Conservation (phyloP, 768 basidiomycete species). For the Amanita phalloides region DNA sequence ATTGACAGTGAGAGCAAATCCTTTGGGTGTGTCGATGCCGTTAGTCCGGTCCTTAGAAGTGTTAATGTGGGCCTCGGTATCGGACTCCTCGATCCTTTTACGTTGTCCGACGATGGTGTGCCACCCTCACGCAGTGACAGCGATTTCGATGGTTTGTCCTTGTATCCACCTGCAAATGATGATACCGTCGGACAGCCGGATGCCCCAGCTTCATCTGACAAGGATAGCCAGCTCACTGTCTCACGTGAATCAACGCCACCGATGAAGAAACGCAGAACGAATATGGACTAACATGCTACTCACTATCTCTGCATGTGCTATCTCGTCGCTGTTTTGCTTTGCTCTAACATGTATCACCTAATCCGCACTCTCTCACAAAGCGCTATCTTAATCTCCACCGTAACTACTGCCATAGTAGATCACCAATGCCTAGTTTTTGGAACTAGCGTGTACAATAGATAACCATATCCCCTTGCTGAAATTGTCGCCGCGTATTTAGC, state of each 20-base stretch:
- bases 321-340: slow-evolving; percentile 19
- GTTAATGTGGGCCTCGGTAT: slow-evolving; percentile 34
- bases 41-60: slow-evolving; percentile 47
- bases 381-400: not conserved
- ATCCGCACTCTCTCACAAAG: slow-evolving; percentile 6
- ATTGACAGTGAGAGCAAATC: slow-evolving; percentile 8
- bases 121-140: slow-evolving; percentile 16
- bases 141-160: slow-evolving; percentile 21
- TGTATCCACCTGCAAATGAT: slow-evolving; percentile 19
- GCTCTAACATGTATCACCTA: slow-evolving; percentile 11
- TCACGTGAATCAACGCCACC: slow-evolving; percentile 25
- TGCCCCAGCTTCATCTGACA: slow-evolving; percentile 6
- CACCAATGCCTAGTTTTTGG: not conserved
- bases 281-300: slow-evolving; percentile 16
- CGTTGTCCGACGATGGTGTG: slow-evolving; percentile 19
- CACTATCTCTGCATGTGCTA: slow-evolving; percentile 9
- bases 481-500: not conserved
- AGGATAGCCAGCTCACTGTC: slow-evolving; percentile 3
- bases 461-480: not conserved
- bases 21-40: slow-evolving; percentile 24
- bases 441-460: not conserved
- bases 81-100: slow-evolving; percentile 47
- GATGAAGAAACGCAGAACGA: slow-evolving; percentile 39
- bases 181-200: slow-evolving; percentile 15
- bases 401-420: not conserved